Percentiles rank a stretch among this genome's conserved stretches.
These are phyloP conservation scores for Aphanocladium album DNA, from an alignment of 2,329 filamentous ascomycete species.

Conservation along the genomic window DNA sequence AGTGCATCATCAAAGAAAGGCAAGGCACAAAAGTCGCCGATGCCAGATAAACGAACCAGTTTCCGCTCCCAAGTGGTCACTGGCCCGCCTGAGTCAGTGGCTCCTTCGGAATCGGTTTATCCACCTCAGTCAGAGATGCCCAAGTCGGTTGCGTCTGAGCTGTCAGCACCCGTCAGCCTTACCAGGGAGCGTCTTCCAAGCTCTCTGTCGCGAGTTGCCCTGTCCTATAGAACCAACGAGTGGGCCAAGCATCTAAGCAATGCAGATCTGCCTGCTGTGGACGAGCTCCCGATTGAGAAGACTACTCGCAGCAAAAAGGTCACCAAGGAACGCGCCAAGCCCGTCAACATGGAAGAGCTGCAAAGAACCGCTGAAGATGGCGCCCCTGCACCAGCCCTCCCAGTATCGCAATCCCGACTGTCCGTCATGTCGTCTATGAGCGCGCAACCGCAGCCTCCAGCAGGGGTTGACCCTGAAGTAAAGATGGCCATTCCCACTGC, in stretches of 20 bases:
- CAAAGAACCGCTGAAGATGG: slow-evolving; percentile 57
- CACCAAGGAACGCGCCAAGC: slow-evolving; percentile 48
- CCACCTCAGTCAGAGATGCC: slow-evolving; percentile 24
- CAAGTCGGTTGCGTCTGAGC: slow-evolving; percentile 37
- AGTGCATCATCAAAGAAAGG: neutral
- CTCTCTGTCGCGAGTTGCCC: slow-evolving; percentile 69
- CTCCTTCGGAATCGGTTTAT: neutral
- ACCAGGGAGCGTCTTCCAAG: slow-evolving; percentile 60
- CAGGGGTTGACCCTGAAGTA: neutral
- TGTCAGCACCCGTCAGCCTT: slow-evolving; percentile 43
- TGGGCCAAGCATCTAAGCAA: slow-evolving; percentile 86
- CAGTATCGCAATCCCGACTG: slow-evolving; percentile 25
- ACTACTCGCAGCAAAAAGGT: slow-evolving; percentile 14
- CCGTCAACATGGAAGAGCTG: slow-evolving; percentile 59
- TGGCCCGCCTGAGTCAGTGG: neutral
- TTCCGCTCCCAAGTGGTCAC: neutral
- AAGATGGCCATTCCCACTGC: neutral
- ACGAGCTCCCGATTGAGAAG: slow-evolving; percentile 51
- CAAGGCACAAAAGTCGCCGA: neutral
- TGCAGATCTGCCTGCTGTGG: slow-evolving; percentile 67
- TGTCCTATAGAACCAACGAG: slow-evolving; percentile 87
- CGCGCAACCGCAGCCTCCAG: neutral
- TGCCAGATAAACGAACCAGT: neutral
- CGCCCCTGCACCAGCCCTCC: slow-evolving; percentile 29
- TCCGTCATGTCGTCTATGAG: slow-evolving; percentile 19